Conservation (phyloP, 2,329 filamentous ascomycete genomes). For the Alternaria sp. region DNA sequence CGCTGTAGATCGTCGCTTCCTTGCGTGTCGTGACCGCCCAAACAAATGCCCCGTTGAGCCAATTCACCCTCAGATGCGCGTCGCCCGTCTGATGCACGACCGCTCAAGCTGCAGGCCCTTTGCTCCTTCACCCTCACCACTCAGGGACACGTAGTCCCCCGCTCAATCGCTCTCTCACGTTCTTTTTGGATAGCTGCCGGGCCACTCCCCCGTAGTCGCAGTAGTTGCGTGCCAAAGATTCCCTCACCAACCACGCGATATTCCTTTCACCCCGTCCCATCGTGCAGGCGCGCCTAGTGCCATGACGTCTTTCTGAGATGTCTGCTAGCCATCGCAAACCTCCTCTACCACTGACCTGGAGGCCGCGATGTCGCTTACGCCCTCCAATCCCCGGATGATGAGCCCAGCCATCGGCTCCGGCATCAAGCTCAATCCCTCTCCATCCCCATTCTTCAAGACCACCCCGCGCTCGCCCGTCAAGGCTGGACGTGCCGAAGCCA, state of each 20-base stretch:
- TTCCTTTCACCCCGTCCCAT: slow-evolving; percentile 15
- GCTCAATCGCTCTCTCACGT: slow-evolving; percentile 15
- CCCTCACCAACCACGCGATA: slow-evolving; percentile 28
- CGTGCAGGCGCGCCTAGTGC: slow-evolving; percentile 27
- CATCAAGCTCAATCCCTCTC: slow-evolving; percentile 68
- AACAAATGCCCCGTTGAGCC: slow-evolving; percentile 15
- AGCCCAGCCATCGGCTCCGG: slow-evolving; percentile 48
- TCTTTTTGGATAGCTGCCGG: slow-evolving; percentile 13
- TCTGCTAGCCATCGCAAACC: slow-evolving; percentile 32
- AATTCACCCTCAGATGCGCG: slow-evolving; percentile 21
- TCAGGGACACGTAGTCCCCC: background rate
- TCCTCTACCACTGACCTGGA: slow-evolving; percentile 37
- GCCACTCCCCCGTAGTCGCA: slow-evolving; percentile 13
- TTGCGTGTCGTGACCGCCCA: slow-evolving; percentile 19
- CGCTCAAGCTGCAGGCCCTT: slow-evolving; percentile 16
- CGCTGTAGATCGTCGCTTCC: slow-evolving; percentile 22
- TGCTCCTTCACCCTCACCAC: slow-evolving; percentile 9
- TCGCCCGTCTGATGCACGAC: slow-evolving; percentile 12
- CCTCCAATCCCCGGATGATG: slow-evolving; percentile 53
- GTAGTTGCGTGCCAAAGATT: slow-evolving; percentile 24
- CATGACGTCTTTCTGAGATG: slow-evolving; percentile 42
- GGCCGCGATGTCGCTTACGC: slow-evolving; percentile 51
- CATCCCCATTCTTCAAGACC: slow-evolving; percentile 68
- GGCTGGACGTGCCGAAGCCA: slow-evolving; percentile 54
- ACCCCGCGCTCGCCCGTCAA: slow-evolving; percentile 71